Evolutionary conservation across 176 grass and related monocot species (phyloP).

Genomic region (Musa acuminata): DNA sequence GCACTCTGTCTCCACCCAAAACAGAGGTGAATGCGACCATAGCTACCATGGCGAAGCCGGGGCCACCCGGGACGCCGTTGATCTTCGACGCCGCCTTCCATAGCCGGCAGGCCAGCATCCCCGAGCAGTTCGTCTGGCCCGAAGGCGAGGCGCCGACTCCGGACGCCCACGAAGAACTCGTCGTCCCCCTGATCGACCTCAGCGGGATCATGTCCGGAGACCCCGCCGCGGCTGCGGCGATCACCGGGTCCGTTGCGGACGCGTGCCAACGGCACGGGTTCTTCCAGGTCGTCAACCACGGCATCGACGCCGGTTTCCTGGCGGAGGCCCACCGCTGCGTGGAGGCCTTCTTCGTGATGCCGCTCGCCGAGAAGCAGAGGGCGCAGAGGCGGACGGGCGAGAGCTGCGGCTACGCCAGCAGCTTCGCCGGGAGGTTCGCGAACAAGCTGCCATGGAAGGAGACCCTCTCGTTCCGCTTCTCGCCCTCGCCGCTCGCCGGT

Average conservation of each 20-base stretch:
- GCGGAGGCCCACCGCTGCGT: slow-evolving; percentile 55
- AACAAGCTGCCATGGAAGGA: slow-evolving; percentile 95
- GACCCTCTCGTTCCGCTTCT: slow-evolving; percentile 71
- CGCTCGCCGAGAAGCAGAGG: slow-evolving; percentile 66
- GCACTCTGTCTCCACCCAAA: background rate
- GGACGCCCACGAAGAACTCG: slow-evolving; percentile 40
- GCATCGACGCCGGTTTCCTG: slow-evolving; percentile 45
- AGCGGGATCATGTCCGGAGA: slow-evolving; percentile 34
- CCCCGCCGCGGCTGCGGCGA: slow-evolving; percentile 1
- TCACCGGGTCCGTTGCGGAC: slow-evolving; percentile 25
- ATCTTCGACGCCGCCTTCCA: slow-evolving; percentile 68
- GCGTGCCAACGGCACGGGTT: slow-evolving; percentile 74
- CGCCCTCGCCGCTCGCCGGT: background rate
- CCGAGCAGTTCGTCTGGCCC: slow-evolving; percentile 77
- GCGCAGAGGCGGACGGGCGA: slow-evolving; percentile 51
- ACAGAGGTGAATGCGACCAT: background rate
- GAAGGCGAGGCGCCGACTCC: slow-evolving; percentile 50
- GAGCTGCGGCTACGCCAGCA: slow-evolving; percentile 91
- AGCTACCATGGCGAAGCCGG: background rate
- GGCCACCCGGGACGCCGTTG: background rate
- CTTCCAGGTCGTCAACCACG: slow-evolving; percentile 90
- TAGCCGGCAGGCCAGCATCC: slow-evolving; percentile 36
- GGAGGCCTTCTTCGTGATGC: slow-evolving; percentile 69
- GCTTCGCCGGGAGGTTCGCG: slow-evolving; percentile 76
- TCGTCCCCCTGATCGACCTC: slow-evolving; percentile 75